These are phyloP conservation scores for Tardiomyces digboiensis DNA, from an alignment of 1,139 yeast genomes.

Conservation along the genomic window DNA sequence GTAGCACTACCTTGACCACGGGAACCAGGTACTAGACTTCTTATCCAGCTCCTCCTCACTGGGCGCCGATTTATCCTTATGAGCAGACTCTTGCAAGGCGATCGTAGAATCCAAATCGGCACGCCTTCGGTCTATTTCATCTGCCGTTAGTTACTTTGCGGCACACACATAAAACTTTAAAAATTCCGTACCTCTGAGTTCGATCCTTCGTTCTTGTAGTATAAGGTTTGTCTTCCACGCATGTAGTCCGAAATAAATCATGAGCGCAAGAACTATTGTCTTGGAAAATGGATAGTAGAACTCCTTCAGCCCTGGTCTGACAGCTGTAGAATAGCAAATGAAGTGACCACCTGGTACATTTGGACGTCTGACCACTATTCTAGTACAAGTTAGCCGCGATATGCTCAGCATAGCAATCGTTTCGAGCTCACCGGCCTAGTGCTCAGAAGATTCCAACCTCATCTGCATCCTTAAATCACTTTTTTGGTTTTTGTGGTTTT, in stretches of 20 bases:
- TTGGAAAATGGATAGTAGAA: background rate
- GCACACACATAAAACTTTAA: background rate
- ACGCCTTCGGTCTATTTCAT: constrained; percentile 1
- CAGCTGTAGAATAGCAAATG: background rate
- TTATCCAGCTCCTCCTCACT: too few relatives aligned
- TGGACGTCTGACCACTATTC: too few relatives aligned
- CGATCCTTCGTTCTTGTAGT: background rate
- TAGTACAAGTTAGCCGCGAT: too few relatives aligned
- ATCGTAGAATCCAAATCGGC: constrained; percentile 6
- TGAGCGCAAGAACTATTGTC: background rate
- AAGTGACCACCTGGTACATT: too few relatives aligned
- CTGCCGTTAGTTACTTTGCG: background rate
- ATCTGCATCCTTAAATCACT: too few relatives aligned
- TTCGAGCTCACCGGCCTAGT: too few relatives aligned
- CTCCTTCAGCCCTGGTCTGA: background rate
- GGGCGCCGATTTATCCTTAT: too few relatives aligned
- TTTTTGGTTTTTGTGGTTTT: too few relatives aligned
- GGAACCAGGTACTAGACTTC: background rate
- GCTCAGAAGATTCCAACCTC: too few relatives aligned
- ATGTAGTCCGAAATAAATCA: background rate
- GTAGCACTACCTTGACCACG: background rate
- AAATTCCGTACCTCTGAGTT: background rate
- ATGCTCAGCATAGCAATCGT: too few relatives aligned
- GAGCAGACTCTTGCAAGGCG: background rate
- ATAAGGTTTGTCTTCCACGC: background rate